phyloP scores from a whole-genome alignment of 2,329 filamentous ascomycete genomes.

The Sarocladium kiliense region DNA sequence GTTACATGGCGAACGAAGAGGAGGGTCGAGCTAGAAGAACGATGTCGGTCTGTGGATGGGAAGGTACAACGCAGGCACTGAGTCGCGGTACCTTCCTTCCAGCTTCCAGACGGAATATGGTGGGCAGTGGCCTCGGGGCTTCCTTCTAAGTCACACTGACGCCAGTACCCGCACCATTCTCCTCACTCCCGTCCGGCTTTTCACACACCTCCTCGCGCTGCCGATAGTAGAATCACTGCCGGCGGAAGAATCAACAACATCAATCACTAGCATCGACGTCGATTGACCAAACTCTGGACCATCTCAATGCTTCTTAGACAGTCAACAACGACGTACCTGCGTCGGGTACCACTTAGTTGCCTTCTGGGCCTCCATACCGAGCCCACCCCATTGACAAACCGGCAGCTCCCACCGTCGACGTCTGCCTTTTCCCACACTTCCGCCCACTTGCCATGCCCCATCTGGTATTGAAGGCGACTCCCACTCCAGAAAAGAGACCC shows the following conservation, averaged over 20 bases:
- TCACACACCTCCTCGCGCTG: not conserved
- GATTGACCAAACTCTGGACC: not conserved
- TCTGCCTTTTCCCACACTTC: not conserved
- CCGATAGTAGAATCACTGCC: not conserved
- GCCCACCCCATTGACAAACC: not conserved
- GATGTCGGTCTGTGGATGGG: not conserved
- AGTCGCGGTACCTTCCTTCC: not conserved
- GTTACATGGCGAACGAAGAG: conserved; percentile 1
- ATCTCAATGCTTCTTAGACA: not conserved
- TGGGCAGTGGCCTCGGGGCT: not conserved
- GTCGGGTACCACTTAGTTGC: not conserved
- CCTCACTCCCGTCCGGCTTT: not conserved
- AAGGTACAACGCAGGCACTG: not conserved
- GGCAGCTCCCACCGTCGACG: not conserved
- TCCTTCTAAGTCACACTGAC: not conserved
- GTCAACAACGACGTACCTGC: not conserved
- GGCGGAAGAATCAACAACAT: not conserved
- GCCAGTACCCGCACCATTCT: not conserved
- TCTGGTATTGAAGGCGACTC: not conserved
- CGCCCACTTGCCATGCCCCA: not conserved
- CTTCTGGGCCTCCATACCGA: not conserved
- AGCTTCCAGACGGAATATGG: not conserved
- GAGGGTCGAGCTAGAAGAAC: conserved; percentile 1
- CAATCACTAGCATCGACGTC: not conserved
- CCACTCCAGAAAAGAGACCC: conserved; percentile 2